Conservation (phyloP, 225 moss, liverwort and hornwort species). For the Ulota crispa region DNA sequence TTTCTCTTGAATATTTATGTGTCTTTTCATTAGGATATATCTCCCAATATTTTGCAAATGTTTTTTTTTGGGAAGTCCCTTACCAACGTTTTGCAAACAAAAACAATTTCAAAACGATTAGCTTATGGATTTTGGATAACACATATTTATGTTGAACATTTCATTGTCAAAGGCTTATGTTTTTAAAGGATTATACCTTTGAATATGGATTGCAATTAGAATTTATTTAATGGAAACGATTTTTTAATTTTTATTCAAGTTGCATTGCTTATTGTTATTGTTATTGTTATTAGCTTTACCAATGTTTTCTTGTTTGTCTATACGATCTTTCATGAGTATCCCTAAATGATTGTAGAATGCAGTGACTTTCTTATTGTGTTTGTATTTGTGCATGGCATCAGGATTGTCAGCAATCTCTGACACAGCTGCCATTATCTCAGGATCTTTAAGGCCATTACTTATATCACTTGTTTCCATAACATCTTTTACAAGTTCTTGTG, state of each 20-base stretch:
- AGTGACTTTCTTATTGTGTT: conserved; percentile 57
- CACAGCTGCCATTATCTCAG: conserved; percentile 77
- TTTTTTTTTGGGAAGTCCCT: no score
- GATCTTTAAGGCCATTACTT: conserved; percentile 64
- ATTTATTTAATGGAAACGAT: no score
- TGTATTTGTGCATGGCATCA: conserved; percentile 68
- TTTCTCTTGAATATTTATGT: no score
- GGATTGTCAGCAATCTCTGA: conserved; percentile 88
- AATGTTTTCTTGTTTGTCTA: conserved; percentile 44
- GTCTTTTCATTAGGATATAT: no score
- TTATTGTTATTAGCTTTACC: background rate
- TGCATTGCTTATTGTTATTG: background rate
- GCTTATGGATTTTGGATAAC: no score
- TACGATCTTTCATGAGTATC: conserved; percentile 55
- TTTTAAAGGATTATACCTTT: background rate
- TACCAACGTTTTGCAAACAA: no score
- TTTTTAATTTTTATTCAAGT: background rate
- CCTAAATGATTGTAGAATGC: conserved; percentile 71
- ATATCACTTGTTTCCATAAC: conserved; percentile 69
- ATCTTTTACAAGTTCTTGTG: conserved; percentile 71
- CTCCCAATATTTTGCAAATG: no score
- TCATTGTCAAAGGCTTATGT: background rate
- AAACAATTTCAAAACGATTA: no score
- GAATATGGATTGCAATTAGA: background rate
- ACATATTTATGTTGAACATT: no score